Percentiles rank a stretch among this genome's conserved stretches.
Conservation (phyloP, 306 rosid genomes). For the Pterocarpus santalinus region DNA sequence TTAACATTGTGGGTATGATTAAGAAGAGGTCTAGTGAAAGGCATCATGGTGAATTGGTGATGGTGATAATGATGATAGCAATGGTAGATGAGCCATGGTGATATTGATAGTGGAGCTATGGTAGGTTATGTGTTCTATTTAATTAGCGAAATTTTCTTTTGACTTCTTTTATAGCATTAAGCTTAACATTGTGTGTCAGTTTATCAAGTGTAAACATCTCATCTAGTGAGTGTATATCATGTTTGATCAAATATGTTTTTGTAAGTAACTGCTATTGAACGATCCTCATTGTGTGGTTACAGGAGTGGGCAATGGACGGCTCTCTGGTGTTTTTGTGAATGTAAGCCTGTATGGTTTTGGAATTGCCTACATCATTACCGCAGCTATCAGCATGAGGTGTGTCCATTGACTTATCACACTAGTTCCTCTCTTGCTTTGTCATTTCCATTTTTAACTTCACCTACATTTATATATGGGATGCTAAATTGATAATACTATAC, state of each 20-base stretch:
- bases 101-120: constrained; percentile 22
- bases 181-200: neutral
- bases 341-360: constrained; percentile 66
- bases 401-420: constrained; percentile 27
- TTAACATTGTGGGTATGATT: constrained; percentile 31
- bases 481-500: neutral
- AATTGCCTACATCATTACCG: constrained; percentile 64
- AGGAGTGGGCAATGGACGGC: constrained; percentile 49
- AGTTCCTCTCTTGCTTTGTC: constrained; percentile 32
- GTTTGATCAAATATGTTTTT: constrained; percentile 36
- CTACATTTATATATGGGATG: neutral
- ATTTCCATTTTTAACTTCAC: constrained; percentile 4
- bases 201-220: constrained; percentile 21
- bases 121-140: constrained; percentile 29
- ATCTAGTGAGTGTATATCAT: neutral
- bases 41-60: constrained; percentile 19
- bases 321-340: constrained; percentile 53
- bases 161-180: constrained; percentile 21
- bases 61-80: constrained; percentile 31
- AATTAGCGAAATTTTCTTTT: constrained; percentile 5
- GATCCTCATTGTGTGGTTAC: constrained; percentile 41
- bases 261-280: neutral
- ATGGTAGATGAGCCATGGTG: constrained; percentile 43
- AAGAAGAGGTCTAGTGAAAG: constrained; percentile 8
- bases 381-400: constrained; percentile 65